These are phyloP conservation scores for Tilletia horrida DNA, from an alignment of 1,284 basidiomycete species.

Conservation along the genomic window DNA sequence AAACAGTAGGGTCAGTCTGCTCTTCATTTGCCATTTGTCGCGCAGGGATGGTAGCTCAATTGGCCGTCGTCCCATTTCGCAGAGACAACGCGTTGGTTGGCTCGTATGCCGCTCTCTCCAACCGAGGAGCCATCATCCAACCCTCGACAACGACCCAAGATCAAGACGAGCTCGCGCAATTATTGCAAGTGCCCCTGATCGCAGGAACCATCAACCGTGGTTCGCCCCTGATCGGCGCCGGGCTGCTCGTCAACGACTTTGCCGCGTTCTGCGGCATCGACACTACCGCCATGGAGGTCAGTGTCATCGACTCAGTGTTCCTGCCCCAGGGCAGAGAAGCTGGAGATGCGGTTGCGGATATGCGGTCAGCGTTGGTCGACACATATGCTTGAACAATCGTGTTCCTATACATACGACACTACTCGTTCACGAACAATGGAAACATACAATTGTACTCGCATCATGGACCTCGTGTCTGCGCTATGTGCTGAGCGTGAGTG, in stretches of 20 bases:
- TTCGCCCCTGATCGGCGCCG: constrained; percentile 94
- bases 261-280: constrained; percentile 70
- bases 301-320: constrained; percentile 95
- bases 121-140: constrained; percentile 95
- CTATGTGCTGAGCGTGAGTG: no score
- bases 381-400: constrained; percentile 41
- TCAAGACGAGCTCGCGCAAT: constrained; percentile 91
- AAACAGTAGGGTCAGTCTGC: constrained; percentile 68
- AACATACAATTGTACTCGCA: neutral
- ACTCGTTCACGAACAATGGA: neutral
- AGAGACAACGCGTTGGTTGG: constrained; percentile 93
- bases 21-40: neutral
- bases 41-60: no score
- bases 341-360: constrained; percentile 46
- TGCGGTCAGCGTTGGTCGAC: constrained; percentile 52
- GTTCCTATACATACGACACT: neutral
- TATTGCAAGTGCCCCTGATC: constrained; percentile 91
- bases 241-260: constrained; percentile 98
- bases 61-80: constrained; percentile 6
- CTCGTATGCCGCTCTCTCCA: constrained; percentile 87
- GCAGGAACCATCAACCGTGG: constrained; percentile 98
- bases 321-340: constrained; percentile 55
- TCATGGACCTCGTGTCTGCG: neutral
- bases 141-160: constrained; percentile 95
- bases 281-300: constrained; percentile 92